Evolutionary conservation across 2,329 filamentous ascomycete species (phyloP).

Genomic region (Macroventuria anomochaeta): DNA sequence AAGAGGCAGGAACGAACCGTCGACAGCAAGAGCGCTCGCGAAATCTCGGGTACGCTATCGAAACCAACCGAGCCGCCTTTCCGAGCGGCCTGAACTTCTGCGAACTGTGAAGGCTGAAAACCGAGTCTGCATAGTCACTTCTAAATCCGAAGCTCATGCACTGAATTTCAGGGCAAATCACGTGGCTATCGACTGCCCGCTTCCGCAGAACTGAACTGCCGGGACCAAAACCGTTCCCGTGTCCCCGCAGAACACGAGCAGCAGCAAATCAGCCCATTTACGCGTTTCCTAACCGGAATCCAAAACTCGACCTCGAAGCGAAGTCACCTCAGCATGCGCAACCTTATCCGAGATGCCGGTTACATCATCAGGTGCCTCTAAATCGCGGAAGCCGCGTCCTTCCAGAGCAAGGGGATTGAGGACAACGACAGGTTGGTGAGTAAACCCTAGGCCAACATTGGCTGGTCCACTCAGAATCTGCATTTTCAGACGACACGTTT

Average conservation of each 20-base stretch:
- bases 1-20: neutral
- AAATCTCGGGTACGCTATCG: conserved; percentile 10
- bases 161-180: conserved; percentile 1
- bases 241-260: conserved; percentile 13
- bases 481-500: neutral
- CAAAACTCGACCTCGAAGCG: conserved; percentile 36
- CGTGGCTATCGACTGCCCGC: conserved; percentile 6
- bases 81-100: neutral
- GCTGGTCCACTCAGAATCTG: neutral
- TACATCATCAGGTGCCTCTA: conserved; percentile 34
- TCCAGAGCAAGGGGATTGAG: conserved; percentile 54
- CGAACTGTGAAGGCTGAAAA: neutral
- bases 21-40: too few species aligned
- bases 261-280: conserved; percentile 13
- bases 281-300: conserved; percentile 25
- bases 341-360: conserved; percentile 34
- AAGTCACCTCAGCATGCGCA: conserved; percentile 34
- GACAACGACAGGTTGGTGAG: conserved; percentile 54
- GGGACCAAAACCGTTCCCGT: conserved; percentile 9
- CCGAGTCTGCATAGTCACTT: neutral
- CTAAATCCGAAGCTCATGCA: neutral
- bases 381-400: conserved; percentile 49
- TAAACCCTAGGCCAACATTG: conserved; percentile 8
- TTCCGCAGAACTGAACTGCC: conserved; percentile 10
- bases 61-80: conserved; percentile 1